Conservation (phyloP, 306 rosid genomes). For the cucumber (Cucumis sativus) region Cucumber_9930_V3 NC_026660.2:25585501-25586000, state of each 20-base stretch:
- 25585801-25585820: too few relatives aligned
- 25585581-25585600: not conserved
- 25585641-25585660: not conserved
- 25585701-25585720: not conserved
- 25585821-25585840: too few relatives aligned
- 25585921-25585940: too few relatives aligned
- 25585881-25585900: too few relatives aligned
- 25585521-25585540: slow-evolving; percentile 5
- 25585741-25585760: not conserved
- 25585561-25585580: not conserved
- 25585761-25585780: not conserved
- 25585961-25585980: too few relatives aligned
- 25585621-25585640: too few relatives aligned
- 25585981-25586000: too few relatives aligned
- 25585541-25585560: not conserved
- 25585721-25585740: not conserved
- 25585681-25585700: not conserved
- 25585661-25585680: not conserved
- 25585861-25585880: too few relatives aligned
- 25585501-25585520: not conserved
- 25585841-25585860: too few relatives aligned
- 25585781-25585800: not conserved
- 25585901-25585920: too few relatives aligned
- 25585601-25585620: not conserved
- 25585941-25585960: too few relatives aligned